Percentiles rank a stretch among this genome's conserved stretches.
Evolutionary conservation across 768 basidiomycete species (phyloP).

Genomic region (Naematelia aurantialba): DNA sequence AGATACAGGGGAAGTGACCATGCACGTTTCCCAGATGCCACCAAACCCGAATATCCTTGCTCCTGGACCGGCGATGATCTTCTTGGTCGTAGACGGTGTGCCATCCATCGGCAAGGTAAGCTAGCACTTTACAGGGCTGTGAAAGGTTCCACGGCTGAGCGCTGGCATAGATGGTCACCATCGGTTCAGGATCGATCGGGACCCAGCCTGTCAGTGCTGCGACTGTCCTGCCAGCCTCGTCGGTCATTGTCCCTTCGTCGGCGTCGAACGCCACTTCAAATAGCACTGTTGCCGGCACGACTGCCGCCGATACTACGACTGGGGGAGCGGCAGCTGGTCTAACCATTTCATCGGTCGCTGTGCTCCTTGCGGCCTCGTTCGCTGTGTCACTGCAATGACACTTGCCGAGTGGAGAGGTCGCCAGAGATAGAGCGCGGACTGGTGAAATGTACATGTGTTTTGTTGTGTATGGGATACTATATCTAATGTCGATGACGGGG

Average conservation of each 20-base stretch:
- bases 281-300: not conserved
- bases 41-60: slow-evolving; percentile 68
- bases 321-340: slow-evolving; percentile 3
- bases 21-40: slow-evolving; percentile 78
- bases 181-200: slow-evolving; percentile 38
- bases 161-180: slow-evolving; percentile 26
- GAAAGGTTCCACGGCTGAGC: slow-evolving; percentile 5
- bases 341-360: not conserved
- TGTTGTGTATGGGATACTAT: not conserved
- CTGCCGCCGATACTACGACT: not conserved
- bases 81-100: slow-evolving; percentile 46
- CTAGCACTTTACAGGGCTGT: not conserved
- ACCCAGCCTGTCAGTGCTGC: slow-evolving; percentile 30
- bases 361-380: not conserved
- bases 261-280: not conserved
- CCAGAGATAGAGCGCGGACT: not conserved
- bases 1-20: slow-evolving; percentile 67
- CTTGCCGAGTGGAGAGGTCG: not conserved
- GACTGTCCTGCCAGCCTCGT: slow-evolving; percentile 27
- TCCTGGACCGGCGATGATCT: slow-evolving; percentile 45
- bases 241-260: slow-evolving; percentile 21
- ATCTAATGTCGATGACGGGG: not conserved
- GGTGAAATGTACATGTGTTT: not conserved
- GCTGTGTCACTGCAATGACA: not conserved
- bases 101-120: slow-evolving; percentile 39